Evolutionary conservation across 352 stramenopile species (phyloP).

Genomic region (Phytophthora capsici): DNA sequence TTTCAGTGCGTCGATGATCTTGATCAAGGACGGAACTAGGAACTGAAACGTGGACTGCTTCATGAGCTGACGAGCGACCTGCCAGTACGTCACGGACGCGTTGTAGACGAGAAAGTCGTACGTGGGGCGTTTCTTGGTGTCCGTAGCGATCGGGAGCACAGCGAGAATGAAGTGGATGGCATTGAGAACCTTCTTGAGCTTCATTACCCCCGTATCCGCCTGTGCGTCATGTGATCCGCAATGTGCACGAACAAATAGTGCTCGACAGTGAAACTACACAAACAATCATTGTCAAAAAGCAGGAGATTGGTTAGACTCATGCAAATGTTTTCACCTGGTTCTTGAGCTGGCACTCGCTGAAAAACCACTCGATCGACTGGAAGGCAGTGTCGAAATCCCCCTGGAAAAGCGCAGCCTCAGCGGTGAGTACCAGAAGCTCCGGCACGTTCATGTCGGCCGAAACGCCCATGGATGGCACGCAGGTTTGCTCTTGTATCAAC

Average conservation of each 20-base stretch:
- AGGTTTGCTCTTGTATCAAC: constrained; percentile 41
- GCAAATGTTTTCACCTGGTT: constrained; percentile 70
- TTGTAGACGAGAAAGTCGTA: constrained; percentile 95
- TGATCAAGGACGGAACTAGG: constrained; percentile 64
- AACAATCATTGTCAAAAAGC: not conserved
- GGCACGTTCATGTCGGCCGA: constrained; percentile 47
- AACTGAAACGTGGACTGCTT: constrained; percentile 80
- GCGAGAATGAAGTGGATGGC: constrained; percentile 79
- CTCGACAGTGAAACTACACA: constrained; percentile 87
- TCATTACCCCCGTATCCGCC: constrained; percentile 42
- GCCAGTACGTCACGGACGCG: constrained; percentile 88
- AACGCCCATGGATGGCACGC: constrained; percentile 36
- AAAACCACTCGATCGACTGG: constrained; percentile 72
- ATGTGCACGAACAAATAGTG: constrained; percentile 81
- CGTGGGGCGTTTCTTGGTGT: constrained; percentile 56
- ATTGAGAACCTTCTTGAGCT: constrained; percentile 64
- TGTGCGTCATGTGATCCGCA: constrained; percentile 56
- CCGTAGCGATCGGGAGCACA: constrained; percentile 75
- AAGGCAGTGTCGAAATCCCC: constrained; percentile 66
- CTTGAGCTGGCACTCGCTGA: constrained; percentile 60
- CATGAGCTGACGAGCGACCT: constrained; percentile 84
- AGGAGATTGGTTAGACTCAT: not conserved
- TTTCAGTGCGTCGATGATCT: constrained; percentile 77
- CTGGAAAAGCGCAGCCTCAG: constrained; percentile 73
- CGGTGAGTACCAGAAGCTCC: constrained; percentile 81